A percentile compares a stretch with the other conserved stretches of the same genome.
These are phyloP conservation scores for Paraphysoderma sedebokerense DNA, from an alignment of 371 early-diverging fungal genomes.

Conservation along the genomic window DNA sequence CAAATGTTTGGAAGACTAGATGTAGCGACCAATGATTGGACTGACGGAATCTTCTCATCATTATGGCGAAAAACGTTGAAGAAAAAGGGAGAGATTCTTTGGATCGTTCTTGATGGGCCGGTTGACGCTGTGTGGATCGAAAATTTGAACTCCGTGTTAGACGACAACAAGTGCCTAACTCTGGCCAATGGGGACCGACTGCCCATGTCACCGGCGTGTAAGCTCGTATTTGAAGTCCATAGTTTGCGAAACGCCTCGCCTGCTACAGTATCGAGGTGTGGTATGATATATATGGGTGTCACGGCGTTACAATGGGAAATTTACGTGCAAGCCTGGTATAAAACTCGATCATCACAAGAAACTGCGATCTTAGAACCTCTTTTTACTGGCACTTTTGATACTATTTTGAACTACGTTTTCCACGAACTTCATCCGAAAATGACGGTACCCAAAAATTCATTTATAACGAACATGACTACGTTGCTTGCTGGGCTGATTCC, in stretches of 20 bases:
- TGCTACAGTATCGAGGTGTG: conserved; percentile 41
- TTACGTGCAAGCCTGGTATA: conserved; percentile 36
- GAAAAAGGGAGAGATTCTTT: conserved; percentile 33
- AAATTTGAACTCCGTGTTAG: conserved; percentile 44
- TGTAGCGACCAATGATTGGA: conserved; percentile 49
- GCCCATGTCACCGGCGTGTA: conserved; percentile 37
- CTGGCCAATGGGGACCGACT: conserved; percentile 48
- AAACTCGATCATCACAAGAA: conserved; percentile 21
- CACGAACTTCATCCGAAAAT: conserved; percentile 37
- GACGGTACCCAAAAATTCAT: conserved; percentile 25
- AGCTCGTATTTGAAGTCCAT: conserved; percentile 40
- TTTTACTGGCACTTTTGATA: conserved; percentile 25
- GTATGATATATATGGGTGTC: conserved; percentile 46
- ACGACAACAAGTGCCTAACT: conserved; percentile 46
- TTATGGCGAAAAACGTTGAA: conserved; percentile 41
- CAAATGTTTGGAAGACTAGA: conserved; percentile 45
- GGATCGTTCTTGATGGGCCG: conserved; percentile 48
- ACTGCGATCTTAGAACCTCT: conserved; percentile 27
- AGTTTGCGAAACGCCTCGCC: conserved; percentile 34
- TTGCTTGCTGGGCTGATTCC: conserved; percentile 35
- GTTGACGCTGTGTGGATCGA: conserved; percentile 54
- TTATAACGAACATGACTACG: conserved; percentile 24
- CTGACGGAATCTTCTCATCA: conserved; percentile 42
- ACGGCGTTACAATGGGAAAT: conserved; percentile 40
- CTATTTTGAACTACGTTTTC: conserved; percentile 14